Conservation (phyloP, 2,329 filamentous ascomycete species). For the Colletotrichum sidae region DNA sequence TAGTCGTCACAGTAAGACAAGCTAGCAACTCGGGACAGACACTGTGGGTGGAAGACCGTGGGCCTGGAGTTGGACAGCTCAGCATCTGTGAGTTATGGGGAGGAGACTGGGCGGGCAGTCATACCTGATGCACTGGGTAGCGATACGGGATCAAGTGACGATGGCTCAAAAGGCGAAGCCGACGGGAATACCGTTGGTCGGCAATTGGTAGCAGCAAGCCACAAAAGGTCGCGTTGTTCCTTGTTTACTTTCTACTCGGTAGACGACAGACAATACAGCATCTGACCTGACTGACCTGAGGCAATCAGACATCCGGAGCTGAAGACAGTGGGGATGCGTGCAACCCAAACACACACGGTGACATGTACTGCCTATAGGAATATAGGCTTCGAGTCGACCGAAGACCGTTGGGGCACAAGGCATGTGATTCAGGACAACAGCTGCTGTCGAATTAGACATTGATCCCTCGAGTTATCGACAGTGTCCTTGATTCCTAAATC, state of each 20-base stretch:
- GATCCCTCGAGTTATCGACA: no score
- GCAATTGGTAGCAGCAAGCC: no score
- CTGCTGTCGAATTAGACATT: no score
- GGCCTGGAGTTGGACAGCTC: slow-evolving; percentile 12
- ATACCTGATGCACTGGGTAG: neutral
- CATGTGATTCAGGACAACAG: no score
- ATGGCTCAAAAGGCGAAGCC: neutral
- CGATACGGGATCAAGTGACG: neutral
- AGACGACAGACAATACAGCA: neutral
- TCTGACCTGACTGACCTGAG: neutral
- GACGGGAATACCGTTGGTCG: no score
- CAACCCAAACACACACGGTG: slow-evolving; percentile 3
- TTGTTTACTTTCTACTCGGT: slow-evolving; percentile 8
- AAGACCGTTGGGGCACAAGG: no score
- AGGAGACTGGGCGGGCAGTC: slow-evolving; percentile 5
- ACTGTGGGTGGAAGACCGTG: slow-evolving; percentile 21
- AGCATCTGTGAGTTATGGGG: slow-evolving; percentile 13
- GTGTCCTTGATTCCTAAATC: no score
- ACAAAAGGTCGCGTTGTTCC: neutral
- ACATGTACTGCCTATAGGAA: neutral
- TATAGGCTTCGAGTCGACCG: neutral
- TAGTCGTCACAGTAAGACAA: slow-evolving; percentile 38
- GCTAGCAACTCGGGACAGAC: slow-evolving; percentile 9
- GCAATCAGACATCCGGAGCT: neutral
- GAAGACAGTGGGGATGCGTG: neutral